Evolutionary conservation across 768 basidiomycete genomes (phyloP).

Genomic region (Suillus subalutaceus): DNA sequence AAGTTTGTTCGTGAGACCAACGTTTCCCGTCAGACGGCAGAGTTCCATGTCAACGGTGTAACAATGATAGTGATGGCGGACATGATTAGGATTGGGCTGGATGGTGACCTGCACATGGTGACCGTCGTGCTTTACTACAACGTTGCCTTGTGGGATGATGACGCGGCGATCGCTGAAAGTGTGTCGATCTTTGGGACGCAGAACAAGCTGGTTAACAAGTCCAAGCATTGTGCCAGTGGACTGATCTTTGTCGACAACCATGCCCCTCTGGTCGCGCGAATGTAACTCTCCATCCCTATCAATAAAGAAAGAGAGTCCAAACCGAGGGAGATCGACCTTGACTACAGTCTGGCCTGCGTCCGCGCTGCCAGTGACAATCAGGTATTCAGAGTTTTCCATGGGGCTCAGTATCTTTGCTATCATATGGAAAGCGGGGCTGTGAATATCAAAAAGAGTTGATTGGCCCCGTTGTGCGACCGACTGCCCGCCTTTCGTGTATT

Average conservation of each 20-base stretch:
- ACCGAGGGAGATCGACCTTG: constrained; percentile 36
- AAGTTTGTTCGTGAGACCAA: constrained; percentile 24
- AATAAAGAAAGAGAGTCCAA: constrained; percentile 41
- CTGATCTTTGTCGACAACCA: constrained; percentile 41
- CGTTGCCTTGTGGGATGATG: constrained; percentile 13
- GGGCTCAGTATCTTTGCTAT: constrained; percentile 16
- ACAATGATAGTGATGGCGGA: constrained; percentile 19
- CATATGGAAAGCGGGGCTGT: constrained; percentile 23
- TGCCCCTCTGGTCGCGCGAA: constrained; percentile 39
- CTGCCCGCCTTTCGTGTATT: constrained; percentile 2
- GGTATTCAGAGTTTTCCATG: constrained; percentile 17
- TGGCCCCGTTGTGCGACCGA: constrained; percentile 4
- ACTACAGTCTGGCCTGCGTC: not conserved
- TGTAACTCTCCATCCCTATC: constrained; percentile 31
- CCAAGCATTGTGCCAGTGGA: constrained; percentile 45
- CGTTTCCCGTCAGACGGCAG: constrained; percentile 26
- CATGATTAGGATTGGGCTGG: not conserved
- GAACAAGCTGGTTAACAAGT: constrained; percentile 37
- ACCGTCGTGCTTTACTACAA: not conserved
- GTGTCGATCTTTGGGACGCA: constrained; percentile 26
- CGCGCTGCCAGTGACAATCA: constrained; percentile 18
- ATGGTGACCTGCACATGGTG: constrained; percentile 7
- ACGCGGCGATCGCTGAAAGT: constrained; percentile 13
- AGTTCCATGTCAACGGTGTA: constrained; percentile 30
- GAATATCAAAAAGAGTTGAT: constrained; percentile 19